Percentiles rank a stretch among this genome's conserved stretches.
These are phyloP conservation scores for Xylaria grammica DNA, from an alignment of 495 filamentous ascomycete genomes.

Conservation along the genomic window DNA sequence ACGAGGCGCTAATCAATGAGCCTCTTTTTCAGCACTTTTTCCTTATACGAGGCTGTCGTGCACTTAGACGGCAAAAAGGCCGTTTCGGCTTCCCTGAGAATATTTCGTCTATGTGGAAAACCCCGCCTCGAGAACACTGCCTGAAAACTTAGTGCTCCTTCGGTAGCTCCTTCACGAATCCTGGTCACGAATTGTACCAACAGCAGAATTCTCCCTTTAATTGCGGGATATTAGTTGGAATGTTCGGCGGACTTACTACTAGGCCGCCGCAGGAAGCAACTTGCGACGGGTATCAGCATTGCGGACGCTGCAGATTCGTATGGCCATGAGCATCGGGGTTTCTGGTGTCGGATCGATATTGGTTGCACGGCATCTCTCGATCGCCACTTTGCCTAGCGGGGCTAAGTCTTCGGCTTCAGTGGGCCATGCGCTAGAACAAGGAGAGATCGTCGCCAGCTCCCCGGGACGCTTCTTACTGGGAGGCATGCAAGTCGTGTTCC, in stretches of 20 bases:
- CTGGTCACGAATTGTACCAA: background rate
- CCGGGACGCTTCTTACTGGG: constrained; percentile 1
- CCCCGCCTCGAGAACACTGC: background rate
- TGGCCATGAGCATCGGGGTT: constrained; percentile 10
- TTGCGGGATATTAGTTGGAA: constrained; percentile 8
- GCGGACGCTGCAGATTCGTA: constrained; percentile 8
- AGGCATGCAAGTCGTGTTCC: constrained; percentile 4
- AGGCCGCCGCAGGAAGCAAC: constrained; percentile 3
- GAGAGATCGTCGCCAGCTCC: constrained; percentile 18
- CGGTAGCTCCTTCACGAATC: background rate
- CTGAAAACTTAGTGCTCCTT: background rate
- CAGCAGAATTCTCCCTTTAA: background rate
- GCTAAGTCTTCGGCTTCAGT: constrained; percentile 5
- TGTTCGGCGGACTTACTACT: background rate
- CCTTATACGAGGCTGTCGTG: constrained; percentile 7
- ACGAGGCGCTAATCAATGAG: background rate
- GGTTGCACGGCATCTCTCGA: background rate
- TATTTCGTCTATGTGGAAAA: background rate
- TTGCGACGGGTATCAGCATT: constrained; percentile 10
- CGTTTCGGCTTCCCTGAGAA: background rate
- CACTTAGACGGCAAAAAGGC: background rate
- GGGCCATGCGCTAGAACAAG: constrained; percentile 11
- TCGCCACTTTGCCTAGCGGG: constrained; percentile 5
- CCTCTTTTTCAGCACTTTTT: background rate
- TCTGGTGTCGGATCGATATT: constrained; percentile 19